Percentiles rank a stretch among this genome's conserved stretches.
Conservation (phyloP, 345 rosid genomes). For the Angophora floribunda region DNA sequence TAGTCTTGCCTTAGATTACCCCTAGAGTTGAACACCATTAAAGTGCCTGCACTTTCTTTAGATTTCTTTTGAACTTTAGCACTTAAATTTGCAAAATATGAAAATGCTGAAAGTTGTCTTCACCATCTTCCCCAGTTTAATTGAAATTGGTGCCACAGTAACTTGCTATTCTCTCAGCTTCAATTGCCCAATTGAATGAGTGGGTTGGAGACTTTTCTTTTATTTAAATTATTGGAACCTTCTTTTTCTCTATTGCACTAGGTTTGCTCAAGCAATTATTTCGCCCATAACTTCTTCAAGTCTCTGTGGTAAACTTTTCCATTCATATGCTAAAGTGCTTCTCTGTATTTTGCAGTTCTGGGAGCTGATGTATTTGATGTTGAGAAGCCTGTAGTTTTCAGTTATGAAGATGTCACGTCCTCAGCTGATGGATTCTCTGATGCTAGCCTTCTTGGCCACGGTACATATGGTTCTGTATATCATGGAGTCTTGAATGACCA, state of each 20-base stretch:
- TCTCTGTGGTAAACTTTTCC: neutral
- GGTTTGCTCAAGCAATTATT: neutral
- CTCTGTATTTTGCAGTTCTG: constrained; percentile 32
- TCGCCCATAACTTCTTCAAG: neutral
- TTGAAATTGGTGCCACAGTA: neutral
- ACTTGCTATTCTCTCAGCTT: neutral
- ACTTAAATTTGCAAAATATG: neutral
- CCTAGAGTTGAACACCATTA: neutral
- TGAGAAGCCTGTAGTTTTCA: constrained; percentile 83
- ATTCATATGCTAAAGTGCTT: neutral
- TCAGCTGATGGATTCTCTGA: constrained; percentile 84
- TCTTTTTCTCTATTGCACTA: neutral
- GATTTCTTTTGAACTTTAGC: neutral
- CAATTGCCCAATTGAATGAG: neutral
- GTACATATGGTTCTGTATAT: constrained; percentile 88
- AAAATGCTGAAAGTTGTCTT: neutral
- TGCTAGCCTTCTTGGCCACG: constrained; percentile 84
- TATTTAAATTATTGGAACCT: neutral
- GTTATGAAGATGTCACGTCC: constrained; percentile 54
- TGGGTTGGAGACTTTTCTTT: neutral
- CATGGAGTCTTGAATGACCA: constrained; percentile 73
- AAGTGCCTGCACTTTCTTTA: neutral
- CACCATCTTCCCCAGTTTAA: neutral
- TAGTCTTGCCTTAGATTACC: neutral
- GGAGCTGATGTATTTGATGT: constrained; percentile 59